Evolutionary conservation across 495 filamentous ascomycete species (phyloP).

Genomic region (Penicillium egyptiacum): DNA sequence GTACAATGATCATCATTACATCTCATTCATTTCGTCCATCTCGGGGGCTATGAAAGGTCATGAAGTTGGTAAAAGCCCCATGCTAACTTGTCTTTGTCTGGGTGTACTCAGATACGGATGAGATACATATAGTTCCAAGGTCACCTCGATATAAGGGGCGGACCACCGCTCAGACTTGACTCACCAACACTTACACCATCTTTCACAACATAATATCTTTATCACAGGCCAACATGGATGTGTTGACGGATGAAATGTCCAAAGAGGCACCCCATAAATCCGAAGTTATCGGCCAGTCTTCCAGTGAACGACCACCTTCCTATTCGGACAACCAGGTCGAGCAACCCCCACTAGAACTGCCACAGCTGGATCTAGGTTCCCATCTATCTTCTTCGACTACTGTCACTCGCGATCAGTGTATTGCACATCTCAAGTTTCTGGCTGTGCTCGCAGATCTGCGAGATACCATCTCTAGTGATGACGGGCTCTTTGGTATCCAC

Average conservation of each 20-base stretch:
- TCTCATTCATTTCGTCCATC: not conserved
- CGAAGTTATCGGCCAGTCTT: not conserved
- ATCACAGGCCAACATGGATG: constrained; percentile 19
- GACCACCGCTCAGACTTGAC: not conserved
- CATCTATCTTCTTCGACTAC: not conserved
- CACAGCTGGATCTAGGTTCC: constrained; percentile 17
- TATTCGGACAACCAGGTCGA: constrained; percentile 15
- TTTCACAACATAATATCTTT: not conserved
- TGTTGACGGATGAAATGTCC: constrained; percentile 19
- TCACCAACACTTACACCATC: not conserved
- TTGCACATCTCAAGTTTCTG: constrained; percentile 79
- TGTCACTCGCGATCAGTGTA: constrained; percentile 42
- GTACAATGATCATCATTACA: not conserved
- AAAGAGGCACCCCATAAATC: constrained; percentile 9
- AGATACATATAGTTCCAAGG: no score
- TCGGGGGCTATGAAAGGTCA: not conserved
- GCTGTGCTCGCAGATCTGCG: constrained; percentile 67
- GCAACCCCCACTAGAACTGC: constrained; percentile 14
- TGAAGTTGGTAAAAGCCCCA: not conserved
- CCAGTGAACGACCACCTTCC: constrained; percentile 21
- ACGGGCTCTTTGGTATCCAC: constrained; percentile 66
- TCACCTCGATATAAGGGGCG: no score
- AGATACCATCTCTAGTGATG: constrained; percentile 60
- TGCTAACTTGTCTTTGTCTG: not conserved
- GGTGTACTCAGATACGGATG: not conserved